Conservation (phyloP, 768 basidiomycete genomes). For the Pisolithus tinctorius region DNA sequence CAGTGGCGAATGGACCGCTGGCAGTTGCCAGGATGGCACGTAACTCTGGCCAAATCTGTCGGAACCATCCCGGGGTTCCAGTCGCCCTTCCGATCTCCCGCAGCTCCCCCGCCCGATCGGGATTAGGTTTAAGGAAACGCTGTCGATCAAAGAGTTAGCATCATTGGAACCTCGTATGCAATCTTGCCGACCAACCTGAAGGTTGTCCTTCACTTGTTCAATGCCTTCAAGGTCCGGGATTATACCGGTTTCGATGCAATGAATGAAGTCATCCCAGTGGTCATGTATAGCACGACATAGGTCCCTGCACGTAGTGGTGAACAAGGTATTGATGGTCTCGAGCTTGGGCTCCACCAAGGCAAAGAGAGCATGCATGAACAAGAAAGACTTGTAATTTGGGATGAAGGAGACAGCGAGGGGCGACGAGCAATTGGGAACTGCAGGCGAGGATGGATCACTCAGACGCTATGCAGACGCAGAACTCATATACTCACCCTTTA, state of each 20-base stretch:
- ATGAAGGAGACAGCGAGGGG: conserved; percentile 14
- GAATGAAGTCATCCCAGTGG: conserved; percentile 14
- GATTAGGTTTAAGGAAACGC: conserved; percentile 12
- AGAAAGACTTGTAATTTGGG: conserved; percentile 15
- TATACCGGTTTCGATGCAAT: conserved; percentile 9
- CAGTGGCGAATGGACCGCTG: conserved; percentile 17
- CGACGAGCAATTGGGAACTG: conserved; percentile 11
- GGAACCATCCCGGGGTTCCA: conserved; percentile 12
- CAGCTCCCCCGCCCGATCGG: conserved; percentile 13
- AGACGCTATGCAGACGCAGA: too few species aligned
- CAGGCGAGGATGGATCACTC: not conserved
- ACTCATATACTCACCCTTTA: conserved; percentile 3
- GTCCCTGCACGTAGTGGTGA: conserved; percentile 15
- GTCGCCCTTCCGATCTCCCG: conserved; percentile 4
- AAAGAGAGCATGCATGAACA: conserved; percentile 18
- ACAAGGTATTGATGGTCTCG: conserved; percentile 16
- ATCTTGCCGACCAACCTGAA: not conserved
- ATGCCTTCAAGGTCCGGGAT: conserved; percentile 12
- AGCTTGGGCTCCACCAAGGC: conserved; percentile 15
- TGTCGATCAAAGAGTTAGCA: not conserved
- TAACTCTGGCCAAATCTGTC: conserved; percentile 15
- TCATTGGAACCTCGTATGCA: not conserved
- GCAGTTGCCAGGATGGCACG: conserved; percentile 12
- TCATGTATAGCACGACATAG: conserved; percentile 13
- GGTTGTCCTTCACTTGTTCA: conserved; percentile 9